phyloP scores from a whole-genome alignment of 2,329 filamentous ascomycete genomes.

The Talaromyces islandicus region DNA sequence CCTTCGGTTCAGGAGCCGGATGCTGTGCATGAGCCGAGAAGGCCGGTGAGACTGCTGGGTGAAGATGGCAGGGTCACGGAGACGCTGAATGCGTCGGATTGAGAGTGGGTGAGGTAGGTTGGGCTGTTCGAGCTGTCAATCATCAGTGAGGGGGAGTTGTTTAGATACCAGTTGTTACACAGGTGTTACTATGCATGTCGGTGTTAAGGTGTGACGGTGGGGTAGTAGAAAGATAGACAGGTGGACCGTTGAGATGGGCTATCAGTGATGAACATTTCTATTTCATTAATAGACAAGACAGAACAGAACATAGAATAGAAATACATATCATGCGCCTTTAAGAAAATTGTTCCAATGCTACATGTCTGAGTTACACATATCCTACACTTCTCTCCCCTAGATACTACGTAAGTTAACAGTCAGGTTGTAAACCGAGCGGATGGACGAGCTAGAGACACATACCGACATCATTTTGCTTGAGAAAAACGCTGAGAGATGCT shows the following conservation, averaged over 20 bases:
- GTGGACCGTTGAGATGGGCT: neutral
- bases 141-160: too few relatives aligned
- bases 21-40: conserved; percentile 23
- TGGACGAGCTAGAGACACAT: neutral
- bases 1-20: conserved; percentile 17
- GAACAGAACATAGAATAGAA: neutral
- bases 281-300: neutral
- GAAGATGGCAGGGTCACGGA: conserved; percentile 10
- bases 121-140: too few relatives aligned
- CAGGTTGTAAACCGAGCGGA: neutral
- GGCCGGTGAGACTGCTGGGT: conserved; percentile 25
- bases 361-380: neutral
- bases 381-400: neutral
- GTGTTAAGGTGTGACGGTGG: neutral
- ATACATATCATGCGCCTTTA: neutral
- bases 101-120: neutral
- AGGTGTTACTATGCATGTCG: neutral
- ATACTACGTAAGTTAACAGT: neutral
- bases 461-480: neutral
- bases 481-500: neutral
- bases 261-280: neutral
- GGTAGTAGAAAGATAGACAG: neutral
- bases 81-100: conserved; percentile 6
- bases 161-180: too few relatives aligned
- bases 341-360: neutral